These are phyloP conservation scores for Leishmania turanica DNA, from an alignment of 208 protist genomes.

Conservation along the genomic window DNA sequence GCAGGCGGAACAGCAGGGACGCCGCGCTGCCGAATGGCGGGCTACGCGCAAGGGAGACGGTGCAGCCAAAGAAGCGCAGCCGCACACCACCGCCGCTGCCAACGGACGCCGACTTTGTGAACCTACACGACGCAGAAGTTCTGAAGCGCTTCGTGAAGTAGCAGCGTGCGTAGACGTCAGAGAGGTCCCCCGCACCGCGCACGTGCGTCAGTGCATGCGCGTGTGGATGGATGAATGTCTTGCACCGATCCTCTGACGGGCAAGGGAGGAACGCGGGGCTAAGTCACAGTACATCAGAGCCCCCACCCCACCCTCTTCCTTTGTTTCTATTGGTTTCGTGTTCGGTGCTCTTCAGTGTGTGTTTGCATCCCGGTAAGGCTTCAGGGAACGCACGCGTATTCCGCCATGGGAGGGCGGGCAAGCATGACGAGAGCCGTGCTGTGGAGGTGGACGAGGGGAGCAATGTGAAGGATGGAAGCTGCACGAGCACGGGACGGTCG, in stretches of 20 bases:
- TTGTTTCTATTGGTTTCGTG: too few species aligned
- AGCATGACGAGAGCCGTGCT: not conserved
- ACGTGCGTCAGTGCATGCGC: not conserved
- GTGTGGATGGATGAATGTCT: not conserved
- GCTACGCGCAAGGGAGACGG: conserved; percentile 25
- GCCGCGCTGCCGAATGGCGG: not conserved
- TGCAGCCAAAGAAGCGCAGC: conserved; percentile 22
- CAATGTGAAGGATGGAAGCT: not conserved
- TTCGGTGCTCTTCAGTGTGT: not conserved
- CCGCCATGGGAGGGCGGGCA: not conserved
- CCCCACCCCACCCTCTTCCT: too few species aligned
- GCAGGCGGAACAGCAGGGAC: not conserved
- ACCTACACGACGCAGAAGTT: conserved; percentile 25
- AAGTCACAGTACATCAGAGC: too few species aligned
- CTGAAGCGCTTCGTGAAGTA: conserved; percentile 5
- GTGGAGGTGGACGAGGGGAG: not conserved
- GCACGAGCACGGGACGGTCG: not conserved
- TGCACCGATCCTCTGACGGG: not conserved
- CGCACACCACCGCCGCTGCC: conserved; percentile 28
- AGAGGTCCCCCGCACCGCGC: not conserved
- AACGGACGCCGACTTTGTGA: conserved; percentile 42
- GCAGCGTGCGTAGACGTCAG: not conserved
- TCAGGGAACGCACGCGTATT: not conserved
- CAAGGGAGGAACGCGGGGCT: not conserved
- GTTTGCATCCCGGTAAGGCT: not conserved